phyloP scores from a whole-genome alignment of 1,139 yeast genomes.

The Candida gigantensis region DNA sequence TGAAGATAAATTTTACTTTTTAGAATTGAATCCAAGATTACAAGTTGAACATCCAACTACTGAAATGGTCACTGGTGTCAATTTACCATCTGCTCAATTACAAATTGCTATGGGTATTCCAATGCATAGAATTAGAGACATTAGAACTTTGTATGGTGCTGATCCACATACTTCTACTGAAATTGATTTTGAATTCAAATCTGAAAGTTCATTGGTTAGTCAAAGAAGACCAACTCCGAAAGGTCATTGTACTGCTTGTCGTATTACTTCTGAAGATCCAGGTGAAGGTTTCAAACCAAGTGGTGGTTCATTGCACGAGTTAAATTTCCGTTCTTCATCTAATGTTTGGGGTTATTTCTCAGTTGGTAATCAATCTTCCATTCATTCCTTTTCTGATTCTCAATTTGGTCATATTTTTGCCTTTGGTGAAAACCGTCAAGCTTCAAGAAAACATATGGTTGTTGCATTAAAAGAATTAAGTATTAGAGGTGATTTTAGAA shows the following conservation, averaged over 20 bases:
- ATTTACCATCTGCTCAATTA: conserved; percentile 95
- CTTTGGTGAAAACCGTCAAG: conserved; percentile 97
- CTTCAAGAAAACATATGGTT: conserved; percentile 97
- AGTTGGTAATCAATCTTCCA: conserved; percentile 94
- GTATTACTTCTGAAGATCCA: conserved; percentile 98
- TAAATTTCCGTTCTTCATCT: conserved; percentile 93
- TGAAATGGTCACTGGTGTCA: conserved; percentile 98
- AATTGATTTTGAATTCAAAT: conserved; percentile 86
- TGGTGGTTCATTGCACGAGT: conserved; percentile 93
- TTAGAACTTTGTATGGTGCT: conserved; percentile 88
- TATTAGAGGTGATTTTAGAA: conserved; percentile 96
- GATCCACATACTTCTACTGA: conserved; percentile 92
- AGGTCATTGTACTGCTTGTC: conserved; percentile 98
- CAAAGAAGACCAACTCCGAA: conserved; percentile 94
- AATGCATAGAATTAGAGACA: conserved; percentile 90
- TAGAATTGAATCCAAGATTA: conserved; percentile 95
- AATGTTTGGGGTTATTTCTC: conserved; percentile 99
- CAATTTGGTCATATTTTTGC: conserved; percentile 99
- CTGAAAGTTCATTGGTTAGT: conserved; percentile 66
- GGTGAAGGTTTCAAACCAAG: conserved; percentile 99
- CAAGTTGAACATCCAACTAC: conserved; percentile 99
- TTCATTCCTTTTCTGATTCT: conserved; percentile 96
- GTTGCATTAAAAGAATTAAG: conserved; percentile 95
- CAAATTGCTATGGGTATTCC: conserved; percentile 99
- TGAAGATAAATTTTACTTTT: conserved; percentile 91